phyloP scores from a whole-genome alignment of 768 basidiomycete species.

The Macrolepiota fuliginosa region DNA sequence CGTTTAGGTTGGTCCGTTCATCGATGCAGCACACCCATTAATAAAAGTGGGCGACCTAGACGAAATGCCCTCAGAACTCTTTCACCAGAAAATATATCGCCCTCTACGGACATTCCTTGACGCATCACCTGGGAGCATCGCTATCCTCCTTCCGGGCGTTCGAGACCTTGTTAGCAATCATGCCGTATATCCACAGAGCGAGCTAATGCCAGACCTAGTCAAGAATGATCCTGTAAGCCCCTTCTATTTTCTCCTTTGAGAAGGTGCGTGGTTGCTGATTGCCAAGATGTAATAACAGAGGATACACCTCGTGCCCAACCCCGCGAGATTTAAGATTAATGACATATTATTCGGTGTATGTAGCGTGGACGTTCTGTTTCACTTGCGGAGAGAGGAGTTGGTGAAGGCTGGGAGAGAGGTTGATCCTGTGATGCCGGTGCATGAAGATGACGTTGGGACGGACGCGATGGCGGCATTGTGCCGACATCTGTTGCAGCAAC shows the following conservation, averaged over 20 bases:
- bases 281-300: conserved; percentile 41
- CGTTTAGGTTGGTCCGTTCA: conserved; percentile 84
- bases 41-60: conserved; percentile 77
- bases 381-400: conserved; percentile 82
- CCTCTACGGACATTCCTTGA: conserved; percentile 57
- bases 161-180: conserved; percentile 80
- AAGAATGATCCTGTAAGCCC: conserved; percentile 50
- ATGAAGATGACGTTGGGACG: conserved; percentile 42
- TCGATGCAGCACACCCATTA: conserved; percentile 73
- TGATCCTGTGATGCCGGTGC: conserved; percentile 37
- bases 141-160: conserved; percentile 80
- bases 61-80: conserved; percentile 61
- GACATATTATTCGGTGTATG: conserved; percentile 74
- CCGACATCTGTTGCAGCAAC: conserved; percentile 81
- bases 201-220: conserved; percentile 42
- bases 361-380: conserved; percentile 89
- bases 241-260: neutral
- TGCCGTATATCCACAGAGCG: conserved; percentile 82
- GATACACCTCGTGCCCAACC: conserved; percentile 83
- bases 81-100: conserved; percentile 59
- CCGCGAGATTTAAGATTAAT: conserved; percentile 82
- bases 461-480: conserved; percentile 81
- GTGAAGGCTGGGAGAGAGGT: conserved; percentile 65
- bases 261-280: neutral
- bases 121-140: conserved; percentile 61